phyloP scores from a whole-genome alignment of 192 early-diverging fungal species.

The Cetraspora pellucida region DNA sequence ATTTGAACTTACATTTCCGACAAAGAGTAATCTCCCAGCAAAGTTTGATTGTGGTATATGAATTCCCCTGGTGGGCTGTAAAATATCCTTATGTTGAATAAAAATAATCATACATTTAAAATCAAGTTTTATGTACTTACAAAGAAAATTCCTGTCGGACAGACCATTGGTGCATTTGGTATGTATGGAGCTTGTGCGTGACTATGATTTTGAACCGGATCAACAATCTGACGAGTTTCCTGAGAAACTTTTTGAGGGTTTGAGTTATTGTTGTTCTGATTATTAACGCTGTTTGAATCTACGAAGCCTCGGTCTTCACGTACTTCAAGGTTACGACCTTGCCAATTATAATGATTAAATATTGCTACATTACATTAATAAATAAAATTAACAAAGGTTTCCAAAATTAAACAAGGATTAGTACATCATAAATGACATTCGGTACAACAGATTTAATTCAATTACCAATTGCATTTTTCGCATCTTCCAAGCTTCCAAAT shows the following conservation, averaged over 20 bases:
- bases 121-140: neutral
- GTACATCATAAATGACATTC: neutral
- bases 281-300: slow-evolving; percentile 39
- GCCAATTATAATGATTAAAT: slow-evolving; percentile 71
- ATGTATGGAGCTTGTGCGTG: slow-evolving; percentile 4
- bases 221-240: neutral
- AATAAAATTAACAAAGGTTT: neutral
- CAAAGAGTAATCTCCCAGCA: slow-evolving; percentile 59
- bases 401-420: neutral
- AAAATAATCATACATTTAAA: neutral
- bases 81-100: neutral
- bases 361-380: slow-evolving; percentile 37
- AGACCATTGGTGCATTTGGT: neutral
- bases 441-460: neutral
- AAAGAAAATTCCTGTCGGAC: neutral
- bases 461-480: slow-evolving; percentile 65
- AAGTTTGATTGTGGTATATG: slow-evolving; percentile 35
- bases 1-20: slow-evolving; percentile 70
- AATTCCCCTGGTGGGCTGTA: slow-evolving; percentile 27
- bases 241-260: neutral
- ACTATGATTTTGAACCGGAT: neutral
- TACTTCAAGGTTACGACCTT: slow-evolving; percentile 73
- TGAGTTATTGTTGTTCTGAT: slow-evolving; percentile 27
- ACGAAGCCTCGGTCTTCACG: slow-evolving; percentile 66
- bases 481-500: slow-evolving; percentile 68